Evolutionary conservation across 2,329 filamentous ascomycete species (phyloP), one percentile per base, ranked within the genome.

Genomic region (Phialophora chinensis): DNA sequence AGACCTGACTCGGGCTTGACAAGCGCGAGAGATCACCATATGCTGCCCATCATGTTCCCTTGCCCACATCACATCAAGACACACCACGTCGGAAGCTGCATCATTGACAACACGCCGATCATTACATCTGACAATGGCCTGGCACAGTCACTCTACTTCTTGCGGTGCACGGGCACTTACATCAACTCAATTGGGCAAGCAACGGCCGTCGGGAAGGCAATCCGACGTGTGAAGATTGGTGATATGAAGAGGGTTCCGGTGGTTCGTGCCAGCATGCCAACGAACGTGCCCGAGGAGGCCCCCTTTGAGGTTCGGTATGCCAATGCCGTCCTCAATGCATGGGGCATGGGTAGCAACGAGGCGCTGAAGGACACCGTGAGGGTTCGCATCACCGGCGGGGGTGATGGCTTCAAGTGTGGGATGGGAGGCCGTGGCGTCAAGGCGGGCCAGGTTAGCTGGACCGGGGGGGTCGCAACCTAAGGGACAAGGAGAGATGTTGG

Each of bases 101-200:
- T 53, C 27, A 20, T 29, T 6, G 20, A 29, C 27, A 4, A 53
- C 49, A 53, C 23, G 20, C 49, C 49, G 8, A 53, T 53, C 49
- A 53, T 53, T n/a, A 10, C 49, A 12, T 6, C 23, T 8, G 4
- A 10, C 23, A 29, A 53, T n/a, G 49, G 49, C 8, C 49, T 27
- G 20, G 49, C 49, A 6, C 10, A 53, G 12, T 53, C 49, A 12
- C n/a, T 53, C 20, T 53, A 53, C 49, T 53, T 53, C 49, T 8
- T 53, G 49, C 49, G 49, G 2, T 53, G 49, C 49, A 53, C 49
- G 23, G 23, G 49, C 49, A 29, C 27, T 25, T 27, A 53, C 49
- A 12, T 25, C 20, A 53, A 53, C 49, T 12, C 49, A 3, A 53
- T 53, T 14, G 49, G 49, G 10, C 23, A 53, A 29, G 23, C 49